These are phyloP conservation scores for Trichoderma semiorbis DNA, from an alignment of 2,329 filamentous ascomycete species.

Conservation along the genomic window DNA sequence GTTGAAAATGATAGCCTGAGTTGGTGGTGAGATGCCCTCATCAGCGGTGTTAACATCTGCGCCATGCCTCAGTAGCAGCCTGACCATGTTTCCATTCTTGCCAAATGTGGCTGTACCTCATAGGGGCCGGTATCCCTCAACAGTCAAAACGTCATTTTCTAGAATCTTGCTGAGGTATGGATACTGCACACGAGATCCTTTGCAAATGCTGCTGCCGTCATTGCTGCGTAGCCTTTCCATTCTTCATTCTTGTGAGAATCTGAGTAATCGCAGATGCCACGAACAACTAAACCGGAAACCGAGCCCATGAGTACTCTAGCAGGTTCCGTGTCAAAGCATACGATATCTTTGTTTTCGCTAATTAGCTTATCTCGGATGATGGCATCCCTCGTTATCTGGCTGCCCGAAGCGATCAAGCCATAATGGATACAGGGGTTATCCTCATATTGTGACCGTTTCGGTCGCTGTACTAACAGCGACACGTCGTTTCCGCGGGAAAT, in stretches of 20 bases:
- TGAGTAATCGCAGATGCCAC: not conserved
- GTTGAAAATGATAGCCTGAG: no score
- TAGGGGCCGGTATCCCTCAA: no score
- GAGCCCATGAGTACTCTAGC: no score
- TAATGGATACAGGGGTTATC: not conserved
- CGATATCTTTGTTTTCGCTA: constrained; percentile 18
- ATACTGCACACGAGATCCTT: constrained; percentile 25
- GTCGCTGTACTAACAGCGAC: not conserved
- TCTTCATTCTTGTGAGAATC: not conserved
- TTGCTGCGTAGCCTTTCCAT: constrained; percentile 29
- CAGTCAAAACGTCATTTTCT: not conserved
- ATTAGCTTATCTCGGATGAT: constrained; percentile 25
- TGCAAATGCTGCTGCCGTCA: constrained; percentile 30
- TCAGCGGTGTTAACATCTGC: not conserved
- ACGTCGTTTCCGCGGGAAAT: not conserved
- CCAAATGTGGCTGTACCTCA: no score
- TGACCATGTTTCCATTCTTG: not conserved
- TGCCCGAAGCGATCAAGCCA: constrained; percentile 17
- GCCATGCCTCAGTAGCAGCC: not conserved
- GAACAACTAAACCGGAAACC: not conserved
- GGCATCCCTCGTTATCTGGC: constrained; percentile 22
- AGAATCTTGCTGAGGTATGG: constrained; percentile 10
- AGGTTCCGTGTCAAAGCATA: constrained; percentile 10
- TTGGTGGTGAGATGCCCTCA: not conserved
- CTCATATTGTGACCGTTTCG: not conserved